A percentile compares a stretch with the other conserved stretches of the same genome.
Conservation (phyloP, 23 red algal genomes). For the Gracilaria vermiculophylla region DNA sequence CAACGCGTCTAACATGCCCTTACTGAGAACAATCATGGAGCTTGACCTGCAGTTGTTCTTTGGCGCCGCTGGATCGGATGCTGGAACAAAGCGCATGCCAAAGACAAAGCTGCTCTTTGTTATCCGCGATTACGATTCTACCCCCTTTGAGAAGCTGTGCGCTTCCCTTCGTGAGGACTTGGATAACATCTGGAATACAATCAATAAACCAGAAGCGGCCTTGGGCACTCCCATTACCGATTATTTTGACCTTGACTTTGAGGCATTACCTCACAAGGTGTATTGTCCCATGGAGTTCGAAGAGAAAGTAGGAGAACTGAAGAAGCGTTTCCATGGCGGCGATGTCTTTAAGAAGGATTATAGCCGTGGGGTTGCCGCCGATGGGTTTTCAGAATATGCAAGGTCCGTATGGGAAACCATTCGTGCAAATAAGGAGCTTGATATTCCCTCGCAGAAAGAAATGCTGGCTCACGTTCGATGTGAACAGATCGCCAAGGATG, state of each 20-base stretch:
- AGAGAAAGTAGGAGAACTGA: slow-evolving; percentile 45
- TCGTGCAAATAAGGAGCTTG: slow-evolving; percentile 90
- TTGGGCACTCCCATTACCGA: slow-evolving; percentile 51
- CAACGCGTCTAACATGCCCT: slow-evolving; percentile 89
- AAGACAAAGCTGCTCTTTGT: slow-evolving; percentile 93
- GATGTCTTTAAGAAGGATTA: slow-evolving; percentile 80
- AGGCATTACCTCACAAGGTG: slow-evolving; percentile 89
- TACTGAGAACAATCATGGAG: slow-evolving; percentile 92
- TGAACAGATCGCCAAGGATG: slow-evolving; percentile 87
- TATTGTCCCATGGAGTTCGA: slow-evolving; percentile 60
- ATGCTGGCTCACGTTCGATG: slow-evolving; percentile 91
- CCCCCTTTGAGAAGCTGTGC: slow-evolving; percentile 78
- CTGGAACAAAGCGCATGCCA: slow-evolving; percentile 44
- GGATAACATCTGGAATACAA: slow-evolving; percentile 84
- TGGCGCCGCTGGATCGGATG: slow-evolving; percentile 22
- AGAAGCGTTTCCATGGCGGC: slow-evolving; percentile 63
- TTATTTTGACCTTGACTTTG: slow-evolving; percentile 91
- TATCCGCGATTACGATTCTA: slow-evolving; percentile 87
- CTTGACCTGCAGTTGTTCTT: slow-evolving; percentile 91
- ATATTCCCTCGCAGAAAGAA: slow-evolving; percentile 93
- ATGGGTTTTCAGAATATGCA: slow-evolving; percentile 85
- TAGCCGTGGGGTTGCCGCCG: slow-evolving; percentile 73
- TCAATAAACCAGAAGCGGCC: slow-evolving; percentile 78
- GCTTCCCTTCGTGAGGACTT: slow-evolving; percentile 74
- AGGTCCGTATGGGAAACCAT: slow-evolving; percentile 88